Conservation (phyloP, 106 monocot species). For the Allium sativum region DNA sequence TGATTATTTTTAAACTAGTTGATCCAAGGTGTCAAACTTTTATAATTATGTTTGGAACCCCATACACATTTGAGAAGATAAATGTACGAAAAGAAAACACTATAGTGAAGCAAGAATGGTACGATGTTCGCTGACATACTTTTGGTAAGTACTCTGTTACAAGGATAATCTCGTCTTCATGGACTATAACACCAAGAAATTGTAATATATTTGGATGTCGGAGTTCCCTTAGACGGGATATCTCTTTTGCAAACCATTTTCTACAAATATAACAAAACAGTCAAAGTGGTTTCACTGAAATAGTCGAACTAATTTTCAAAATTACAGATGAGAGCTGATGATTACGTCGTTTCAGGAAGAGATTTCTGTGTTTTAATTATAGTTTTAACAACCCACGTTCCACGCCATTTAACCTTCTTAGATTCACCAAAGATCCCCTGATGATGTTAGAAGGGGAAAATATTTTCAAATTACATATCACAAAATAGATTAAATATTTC, state of each 20-base stretch:
- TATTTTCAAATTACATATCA: neutral
- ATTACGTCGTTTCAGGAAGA: constrained; percentile 6
- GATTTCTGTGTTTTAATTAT: constrained; percentile 5
- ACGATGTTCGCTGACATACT: neutral
- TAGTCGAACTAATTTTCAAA: no score
- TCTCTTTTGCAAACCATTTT: constrained; percentile 12
- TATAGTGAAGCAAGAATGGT: neutral
- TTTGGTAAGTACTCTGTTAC: constrained; percentile 8
- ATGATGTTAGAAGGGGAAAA: neutral
- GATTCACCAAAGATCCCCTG: constrained; percentile 11
- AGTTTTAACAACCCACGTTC: constrained; percentile 10
- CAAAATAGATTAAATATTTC: neutral
- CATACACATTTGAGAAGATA: neutral
- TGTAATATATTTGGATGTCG: constrained; percentile 12
- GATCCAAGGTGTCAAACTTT: no score
- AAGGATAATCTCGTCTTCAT: constrained; percentile 8
- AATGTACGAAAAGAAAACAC: neutral
- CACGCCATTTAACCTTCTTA: constrained; percentile 11
- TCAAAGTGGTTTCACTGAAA: neutral
- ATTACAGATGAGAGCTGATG: no score
- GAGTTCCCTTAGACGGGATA: constrained; percentile 8
- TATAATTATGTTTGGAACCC: no score
- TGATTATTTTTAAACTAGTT: no score
- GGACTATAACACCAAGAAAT: constrained; percentile 12
- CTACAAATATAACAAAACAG: neutral